These are phyloP conservation scores for Suhomyces xylopsoci DNA, from an alignment of 805 yeast species.

Conservation along the genomic window DNA sequence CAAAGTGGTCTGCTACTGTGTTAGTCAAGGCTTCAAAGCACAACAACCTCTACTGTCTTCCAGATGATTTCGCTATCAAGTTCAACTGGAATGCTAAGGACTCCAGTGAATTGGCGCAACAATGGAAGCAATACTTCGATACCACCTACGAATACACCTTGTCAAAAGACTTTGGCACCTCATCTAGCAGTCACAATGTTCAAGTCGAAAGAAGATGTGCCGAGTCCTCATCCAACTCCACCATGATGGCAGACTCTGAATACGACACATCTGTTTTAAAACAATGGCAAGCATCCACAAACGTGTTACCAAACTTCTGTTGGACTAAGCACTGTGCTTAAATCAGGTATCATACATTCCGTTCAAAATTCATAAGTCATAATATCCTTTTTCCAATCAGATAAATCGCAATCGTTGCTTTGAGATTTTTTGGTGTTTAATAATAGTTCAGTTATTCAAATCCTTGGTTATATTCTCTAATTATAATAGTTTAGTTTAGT, in stretches of 20 bases:
- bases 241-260: constrained; percentile 8
- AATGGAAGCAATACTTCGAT: constrained; percentile 16
- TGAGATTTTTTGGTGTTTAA: not conserved
- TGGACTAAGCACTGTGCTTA: constrained; percentile 10
- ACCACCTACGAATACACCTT: constrained; percentile 14
- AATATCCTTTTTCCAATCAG: not conserved
- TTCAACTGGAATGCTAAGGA: constrained; percentile 10
- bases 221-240: constrained; percentile 4
- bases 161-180: constrained; percentile 9
- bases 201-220: constrained; percentile 6
- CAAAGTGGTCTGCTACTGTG: constrained; percentile 16
- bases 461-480: not conserved
- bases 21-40: constrained; percentile 13
- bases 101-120: constrained; percentile 11
- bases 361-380: not conserved
- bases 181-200: not conserved
- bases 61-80: constrained; percentile 14
- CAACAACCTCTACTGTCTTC: constrained; percentile 14
- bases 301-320: constrained; percentile 17
- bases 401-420: not conserved
- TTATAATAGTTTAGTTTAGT: constrained; percentile 2
- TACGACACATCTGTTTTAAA: constrained; percentile 3
- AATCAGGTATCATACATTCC: not conserved
- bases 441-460: not conserved
- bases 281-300: constrained; percentile 8